These are phyloP conservation scores for Aspergillus nidulans DNA, from an alignment of 495 filamentous ascomycete genomes.

Conservation along the genomic window DNA sequence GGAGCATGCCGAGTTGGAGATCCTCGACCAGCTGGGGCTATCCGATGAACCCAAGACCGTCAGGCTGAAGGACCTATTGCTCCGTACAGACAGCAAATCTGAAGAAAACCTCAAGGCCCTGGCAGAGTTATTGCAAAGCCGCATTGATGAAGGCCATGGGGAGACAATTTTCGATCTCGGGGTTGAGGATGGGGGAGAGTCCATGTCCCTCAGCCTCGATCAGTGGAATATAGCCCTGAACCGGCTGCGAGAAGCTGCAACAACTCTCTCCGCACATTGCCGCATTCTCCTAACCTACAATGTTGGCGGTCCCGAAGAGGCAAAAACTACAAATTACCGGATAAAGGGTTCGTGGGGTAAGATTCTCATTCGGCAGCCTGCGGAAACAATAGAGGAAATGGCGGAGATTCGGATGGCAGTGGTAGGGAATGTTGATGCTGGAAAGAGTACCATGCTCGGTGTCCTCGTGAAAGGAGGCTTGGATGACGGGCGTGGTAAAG, in stretches of 20 bases:
- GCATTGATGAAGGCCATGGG: constrained; percentile 81
- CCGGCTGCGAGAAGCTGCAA: constrained; percentile 62
- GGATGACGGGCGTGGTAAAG: constrained; percentile 91
- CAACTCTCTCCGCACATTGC: constrained; percentile 64
- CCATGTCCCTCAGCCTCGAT: constrained; percentile 74
- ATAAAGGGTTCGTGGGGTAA: constrained; percentile 73
- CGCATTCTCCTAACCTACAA: constrained; percentile 82
- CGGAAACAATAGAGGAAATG: constrained; percentile 72
- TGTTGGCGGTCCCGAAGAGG: constrained; percentile 74
- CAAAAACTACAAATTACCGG: constrained; percentile 55
- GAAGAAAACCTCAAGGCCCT: constrained; percentile 59
- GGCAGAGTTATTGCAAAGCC: constrained; percentile 54
- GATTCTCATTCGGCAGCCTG: constrained; percentile 71
- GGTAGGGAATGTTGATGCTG: constrained; percentile 95
- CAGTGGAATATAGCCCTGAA: constrained; percentile 76
- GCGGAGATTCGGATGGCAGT: constrained; percentile 97
- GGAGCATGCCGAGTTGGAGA: constrained; percentile 87
- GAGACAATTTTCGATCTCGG: constrained; percentile 91
- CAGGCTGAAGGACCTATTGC: constrained; percentile 70
- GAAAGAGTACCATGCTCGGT: constrained; percentile 94
- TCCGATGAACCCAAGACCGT: constrained; percentile 66
- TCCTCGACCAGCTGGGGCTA: constrained; percentile 81
- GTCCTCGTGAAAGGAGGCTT: constrained; percentile 93
- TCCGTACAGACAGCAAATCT: constrained; percentile 55
- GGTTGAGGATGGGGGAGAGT: constrained; percentile 84